phyloP scores from a whole-genome alignment of 306 rosid species.

The Medicago arabica region DNA sequence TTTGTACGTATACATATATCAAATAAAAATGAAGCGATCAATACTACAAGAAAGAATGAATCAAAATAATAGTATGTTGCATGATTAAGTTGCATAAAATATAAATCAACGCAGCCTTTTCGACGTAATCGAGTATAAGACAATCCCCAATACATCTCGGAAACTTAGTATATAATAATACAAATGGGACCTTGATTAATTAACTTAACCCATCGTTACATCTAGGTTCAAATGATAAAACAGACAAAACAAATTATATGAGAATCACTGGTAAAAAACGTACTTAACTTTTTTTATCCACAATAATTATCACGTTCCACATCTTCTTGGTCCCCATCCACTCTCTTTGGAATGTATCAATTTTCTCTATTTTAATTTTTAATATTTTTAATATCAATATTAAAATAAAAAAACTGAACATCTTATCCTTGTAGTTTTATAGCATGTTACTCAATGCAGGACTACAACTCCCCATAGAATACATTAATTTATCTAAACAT shows the following conservation, averaged over 20 bases:
- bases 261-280: constrained; percentile 38
- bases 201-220: constrained; percentile 11
- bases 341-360: not conserved
- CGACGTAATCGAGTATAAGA: constrained; percentile 36
- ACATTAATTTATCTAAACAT: constrained; percentile 16
- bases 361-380: constrained; percentile 1
- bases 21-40: constrained; percentile 22
- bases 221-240: constrained; percentile 5
- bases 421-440: constrained; percentile 1
- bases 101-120: constrained; percentile 33
- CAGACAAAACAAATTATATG: constrained; percentile 35
- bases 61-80: constrained; percentile 2
- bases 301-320: not conserved
- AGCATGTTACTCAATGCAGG: constrained; percentile 27
- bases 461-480: constrained; percentile 4
- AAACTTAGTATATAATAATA: not conserved
- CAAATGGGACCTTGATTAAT: not conserved
- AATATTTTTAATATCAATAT: not conserved
- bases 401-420: not conserved
- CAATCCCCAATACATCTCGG: constrained; percentile 15
- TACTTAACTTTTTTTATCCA: constrained; percentile 29
- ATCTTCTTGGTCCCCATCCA: constrained; percentile 35
- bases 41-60: constrained; percentile 12
- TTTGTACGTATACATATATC: constrained; percentile 12
- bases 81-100: constrained; percentile 32